Base-by-base conservation (phyloP, 2,329 filamentous ascomycete species). In the Trematosphaeria pertusa region DNA sequence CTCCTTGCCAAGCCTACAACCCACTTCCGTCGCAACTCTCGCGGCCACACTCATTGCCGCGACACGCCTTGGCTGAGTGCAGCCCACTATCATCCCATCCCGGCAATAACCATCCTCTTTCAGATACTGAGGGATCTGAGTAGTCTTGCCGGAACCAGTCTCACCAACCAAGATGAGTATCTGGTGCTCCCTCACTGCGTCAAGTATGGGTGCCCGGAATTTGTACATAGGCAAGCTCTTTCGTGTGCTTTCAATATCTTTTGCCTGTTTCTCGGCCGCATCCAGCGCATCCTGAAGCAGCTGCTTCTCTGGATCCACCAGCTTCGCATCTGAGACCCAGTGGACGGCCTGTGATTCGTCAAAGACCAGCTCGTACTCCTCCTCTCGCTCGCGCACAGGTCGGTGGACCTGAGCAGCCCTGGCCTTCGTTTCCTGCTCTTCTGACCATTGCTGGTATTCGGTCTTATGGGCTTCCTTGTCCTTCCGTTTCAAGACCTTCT, bases 21-120 rank as follows among this genome's bases (percentile, higher is more conserved):
- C 91, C 76, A 96, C 89, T 69, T 99, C 94, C 45, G 97, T 92
- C 0, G 93, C 90, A 2, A 99, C 94, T 79, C 94, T 91, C 34
- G 90, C 86, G n/a, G 94, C 93, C 15, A 97, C 93, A 64, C 88
- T 94, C 93, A 97, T 97, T 21, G 94, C 94, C 3, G 94, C 94
- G 9, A 99, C 94, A 78, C 94, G 86, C 59, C 94, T 86, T 4
- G 94, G 94, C 58, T 99, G 94, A 0, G 94, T 99, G 64, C 92
- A 96, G 4, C 89, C 93, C 9, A 99, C 84, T 5, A 88, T 91
- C 17, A 83, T 81, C 65, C 93, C 91, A 2, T 41, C 40, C 10
- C 24, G 5, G 8, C 19, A 21, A 18, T 50, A 52, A 3, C 55
- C 48, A 18, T 49, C 32, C 70, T 97, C 93, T 61, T 95, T 87